Base-by-base conservation (phyloP, 2,329 filamentous ascomycete species). In the Neoarthrinium moseri region DNA sequence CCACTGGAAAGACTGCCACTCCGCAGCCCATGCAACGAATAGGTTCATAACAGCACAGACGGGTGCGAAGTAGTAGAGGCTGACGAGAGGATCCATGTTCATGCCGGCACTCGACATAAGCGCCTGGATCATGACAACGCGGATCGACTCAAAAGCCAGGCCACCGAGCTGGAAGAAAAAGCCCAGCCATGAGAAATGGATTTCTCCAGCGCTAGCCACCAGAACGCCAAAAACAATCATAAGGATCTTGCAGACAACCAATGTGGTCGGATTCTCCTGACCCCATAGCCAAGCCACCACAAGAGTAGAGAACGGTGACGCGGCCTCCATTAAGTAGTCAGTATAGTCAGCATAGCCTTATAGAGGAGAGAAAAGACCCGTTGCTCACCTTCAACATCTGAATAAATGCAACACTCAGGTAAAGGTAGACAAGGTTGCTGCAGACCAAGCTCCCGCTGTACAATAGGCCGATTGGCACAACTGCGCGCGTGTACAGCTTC, bases 51-150 rank as follows among this genome's bases (percentile, higher is more conserved):
- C 68, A 39, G 88, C 87, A 68, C 89, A 95, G 39, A 90, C 84
- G 5, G 89, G 89, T 1, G 89, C 90, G 62, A 89, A 95, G 74
- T 95, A 95, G 77, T 95, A 95, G 18, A 95, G 78, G 24, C 87
- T 89, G 51, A 94, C 89, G 27, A 95, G 78, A 27, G 89, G 89
- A 61, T 94, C 88, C 89, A 95, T 94, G 74, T 89, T 89, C 71
- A 87, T 66, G 35, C 90, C 87, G 41, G 86, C 78, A 26, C 78
- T 84, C 61, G 83, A 88, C 42, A 95, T 80, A 57, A 95, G 76
- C 49, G 86, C 83, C 70, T 95, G 86, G 47, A 94, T 88, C 87
- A 95, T 89, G 69, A 91, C 85, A 52, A 94, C 73, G 49, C 89
- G 84, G 51, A 88, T 77, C 35, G 89, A 88, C 71, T 95, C 89